phyloP scores from a whole-genome alignment of 345 rosid genomes.

The Acer saccharum region DNA sequence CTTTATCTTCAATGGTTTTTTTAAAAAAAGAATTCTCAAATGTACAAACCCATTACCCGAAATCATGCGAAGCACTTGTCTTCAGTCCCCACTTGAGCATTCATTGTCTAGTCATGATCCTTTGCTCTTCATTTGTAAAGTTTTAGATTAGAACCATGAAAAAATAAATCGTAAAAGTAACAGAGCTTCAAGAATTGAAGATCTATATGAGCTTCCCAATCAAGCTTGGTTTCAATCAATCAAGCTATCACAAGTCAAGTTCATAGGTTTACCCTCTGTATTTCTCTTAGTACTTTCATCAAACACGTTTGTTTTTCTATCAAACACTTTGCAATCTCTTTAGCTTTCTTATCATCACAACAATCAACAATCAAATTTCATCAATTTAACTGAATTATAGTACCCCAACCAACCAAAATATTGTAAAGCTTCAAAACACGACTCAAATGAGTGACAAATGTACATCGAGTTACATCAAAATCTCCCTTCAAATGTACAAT shows the following conservation, averaged over 20 bases:
- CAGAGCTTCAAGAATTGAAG: not conserved
- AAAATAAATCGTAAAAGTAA: no score
- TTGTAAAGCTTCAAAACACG: not conserved
- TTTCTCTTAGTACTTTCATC: no score
- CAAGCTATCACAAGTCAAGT: no score
- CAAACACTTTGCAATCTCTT: no score
- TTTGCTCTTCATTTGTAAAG: not conserved
- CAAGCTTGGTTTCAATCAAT: not conserved
- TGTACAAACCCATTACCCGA: no score
- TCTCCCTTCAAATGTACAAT: not conserved
- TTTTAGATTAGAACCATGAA: not conserved
- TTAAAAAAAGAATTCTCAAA: not conserved
- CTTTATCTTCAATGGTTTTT: not conserved
- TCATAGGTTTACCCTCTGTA: no score
- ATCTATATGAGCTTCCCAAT: no score
- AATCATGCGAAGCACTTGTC: slow-evolving; percentile 21
- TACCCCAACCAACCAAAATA: not conserved
- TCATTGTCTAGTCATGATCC: slow-evolving; percentile 21
- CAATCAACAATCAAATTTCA: no score
- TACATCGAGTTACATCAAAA: not conserved
- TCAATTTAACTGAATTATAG: not conserved
- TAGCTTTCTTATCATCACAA: no score
- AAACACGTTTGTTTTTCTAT: no score
- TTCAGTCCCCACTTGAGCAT: slow-evolving; percentile 29
- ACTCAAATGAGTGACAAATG: not conserved